These are phyloP conservation scores for Colletotrichum sp. DNA, from an alignment of 2,329 filamentous ascomycete genomes.

Conservation along the genomic window DNA sequence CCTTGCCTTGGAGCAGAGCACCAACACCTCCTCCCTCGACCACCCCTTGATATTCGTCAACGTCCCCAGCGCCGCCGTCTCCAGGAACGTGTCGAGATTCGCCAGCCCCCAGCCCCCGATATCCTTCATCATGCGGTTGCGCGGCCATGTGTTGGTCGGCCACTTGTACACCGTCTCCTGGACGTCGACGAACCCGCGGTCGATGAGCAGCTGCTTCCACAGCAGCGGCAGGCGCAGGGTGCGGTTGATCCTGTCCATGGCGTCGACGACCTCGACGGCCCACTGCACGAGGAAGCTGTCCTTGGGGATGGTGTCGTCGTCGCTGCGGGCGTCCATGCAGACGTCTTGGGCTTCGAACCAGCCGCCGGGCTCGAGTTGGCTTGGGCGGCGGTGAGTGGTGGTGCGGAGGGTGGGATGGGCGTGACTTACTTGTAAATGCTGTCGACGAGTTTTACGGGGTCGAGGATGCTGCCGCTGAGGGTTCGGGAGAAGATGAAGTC, in stretches of 20 bases:
- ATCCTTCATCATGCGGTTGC: conserved; percentile 36
- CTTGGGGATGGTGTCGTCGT: conserved; percentile 33
- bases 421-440: conserved; percentile 24
- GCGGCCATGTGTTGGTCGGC: conserved; percentile 41
- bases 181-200: conserved; percentile 38
- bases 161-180: conserved; percentile 33
- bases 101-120: conserved; percentile 34
- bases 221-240: conserved; percentile 27
- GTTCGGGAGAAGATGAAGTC: conserved; percentile 39
- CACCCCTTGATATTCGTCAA: conserved; percentile 41
- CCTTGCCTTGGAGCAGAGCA: conserved; percentile 25
- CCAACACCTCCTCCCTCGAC: conserved; percentile 31
- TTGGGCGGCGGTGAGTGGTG: neutral
- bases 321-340: conserved; percentile 28
- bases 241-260: conserved; percentile 32
- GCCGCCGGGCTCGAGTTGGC: conserved; percentile 34
- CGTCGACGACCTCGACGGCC: conserved; percentile 33
- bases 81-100: conserved; percentile 33
- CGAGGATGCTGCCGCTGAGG: conserved; percentile 31
- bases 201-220: conserved; percentile 30
- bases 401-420: neutral
- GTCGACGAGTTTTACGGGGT: conserved; percentile 27
- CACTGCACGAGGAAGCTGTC: conserved; percentile 35
- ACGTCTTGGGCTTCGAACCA: conserved; percentile 36
- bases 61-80: conserved; percentile 38